Evolutionary conservation across 1,139 yeast species (phyloP), one percentile per base, ranked within the genome.

Genomic region (Arxiozyma heterogenica): DNA sequence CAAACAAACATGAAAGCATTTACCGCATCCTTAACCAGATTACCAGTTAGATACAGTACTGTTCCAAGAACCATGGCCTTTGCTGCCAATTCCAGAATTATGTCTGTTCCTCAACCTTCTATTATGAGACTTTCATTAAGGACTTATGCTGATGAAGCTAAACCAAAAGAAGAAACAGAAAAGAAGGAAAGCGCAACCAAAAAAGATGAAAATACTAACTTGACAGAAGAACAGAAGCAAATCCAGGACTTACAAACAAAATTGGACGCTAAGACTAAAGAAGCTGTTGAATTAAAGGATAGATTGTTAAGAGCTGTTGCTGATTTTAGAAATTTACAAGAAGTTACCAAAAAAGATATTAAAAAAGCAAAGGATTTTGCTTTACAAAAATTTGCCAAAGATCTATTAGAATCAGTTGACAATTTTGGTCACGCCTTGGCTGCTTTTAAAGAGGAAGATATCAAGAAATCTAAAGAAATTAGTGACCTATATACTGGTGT

Each of bases 251-350:
- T 84, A 59, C 74, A 80, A 67, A 74, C 74, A 44, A 83, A 85
- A 68, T 75, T 81, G 59, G 77, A 73, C 46, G 76, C 77, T 59
- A 88, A 87, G 71, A 91, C 84, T 66, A 87, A 86, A 69, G 96
- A 89, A 59, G 77, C 79, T 58, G 93, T 90, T 34, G 87, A 84
- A 63, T 75, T 86, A 75, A 89, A 88, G 73, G 94, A 89, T 71
- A 83, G 84, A 64, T 84, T 86, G 67, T 78, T 89, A 57, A 82
- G 95, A 64, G 81, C 95, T 38, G 79, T 89, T 54, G 96, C 97
- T 25, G 97, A 91, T 70, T 91, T 89, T 83, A 84, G 96, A 66
- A 89, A 87, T 74, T 77, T 91, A 64, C 97, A 91, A 75, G 94
- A 87, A 66, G 83, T 93, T 50, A 89, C 97, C 59, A 86, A 86